Base-by-base conservation (phyloP, 768 basidiomycete species). In the Panaeolus cyanescens region DNA sequence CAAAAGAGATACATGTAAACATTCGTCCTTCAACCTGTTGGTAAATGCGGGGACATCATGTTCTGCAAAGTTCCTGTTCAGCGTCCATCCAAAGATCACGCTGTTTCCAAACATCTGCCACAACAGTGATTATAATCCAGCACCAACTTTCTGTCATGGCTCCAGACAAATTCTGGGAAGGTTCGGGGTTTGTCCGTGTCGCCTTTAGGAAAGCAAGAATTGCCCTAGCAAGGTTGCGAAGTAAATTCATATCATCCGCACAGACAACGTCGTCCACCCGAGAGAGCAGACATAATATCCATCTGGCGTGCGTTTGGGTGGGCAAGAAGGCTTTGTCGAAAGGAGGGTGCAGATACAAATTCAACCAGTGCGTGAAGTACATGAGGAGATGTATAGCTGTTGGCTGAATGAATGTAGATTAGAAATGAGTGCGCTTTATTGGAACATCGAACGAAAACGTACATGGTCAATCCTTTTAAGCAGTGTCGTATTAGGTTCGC, bases 341-440 rank as follows among this genome's bases (percentile, higher is more conserved):
- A 5, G 72, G 73, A 22, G 80, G 73, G 50, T 86, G 79, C 6
- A 91, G 71, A 62, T 89, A 80, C 13, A 82, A 60, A 64, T 88
- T 87, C 64, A 92, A 87, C 92, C 92, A 94, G 67, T 92, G 84
- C 17, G 85, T 81, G 71, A 93, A 93, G 71, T 92, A 93, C 89
- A 91, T 92, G 61, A 94, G 73, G 45, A 93, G 79, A 70, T 92
- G 92, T 28, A 93, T 70, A 4, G 90, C 85, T 71, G 80, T 84
- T 67, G 83, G 81, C 92, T 93, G 64, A 32, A 62, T 56, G 54
- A 50, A 55, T 42, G 63, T 69, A 68, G n/a, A n/a, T n/a, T n/a
- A n/a, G n/a, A 61, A 56, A 15, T 64, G 20, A 69, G 53, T 57
- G 58, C 65, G 54, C 30, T 58, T 7, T 36, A 56, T 56, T 30